Evolutionary conservation across 2,329 filamentous ascomycete genomes (phyloP), one percentile per base, ranked within the genome.

Genomic region (Aphanocladium album): DNA sequence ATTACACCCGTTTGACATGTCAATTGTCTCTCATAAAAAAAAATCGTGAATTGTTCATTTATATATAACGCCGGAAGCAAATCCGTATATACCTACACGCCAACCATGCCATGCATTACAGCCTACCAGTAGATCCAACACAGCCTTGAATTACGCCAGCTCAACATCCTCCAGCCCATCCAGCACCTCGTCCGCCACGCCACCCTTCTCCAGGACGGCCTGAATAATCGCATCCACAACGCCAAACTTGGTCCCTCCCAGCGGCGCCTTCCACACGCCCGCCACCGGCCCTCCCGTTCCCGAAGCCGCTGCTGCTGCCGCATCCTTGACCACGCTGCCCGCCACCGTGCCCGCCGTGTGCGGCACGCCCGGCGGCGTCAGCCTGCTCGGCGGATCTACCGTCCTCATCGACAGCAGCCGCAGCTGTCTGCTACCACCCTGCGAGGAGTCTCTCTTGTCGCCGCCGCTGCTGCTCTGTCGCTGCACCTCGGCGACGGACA

Each of bases 131-230:
- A 19, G 14, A 17, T n/a, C 12, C 37, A 11, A 2, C 12, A 8
- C 19, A 16, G 9, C 11, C 45, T n/a, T 43, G 0, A 14, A 53
- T 52, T 77, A 89, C 65, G 79, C 78, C 74, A 90, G 75, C 63
- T 92, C 89, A 49, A 95, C 90, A 19, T 82, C 85, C 63, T 93
- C 88, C 66, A 98, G 75, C 1, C 89, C 93, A 64, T 89, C 86
- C 70, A 98, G 79, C 6, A 97, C 89, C 73, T 97, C 93, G 65
- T 93, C 87, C 4, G 89, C 91, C 30, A 97, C 88, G 37, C 92
- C 91, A 0, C 89, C 89, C 67, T 83, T 85, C 70, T 89, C 85
- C 62, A 96, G 73, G 35, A 92, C 89, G 71, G 88, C 85, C 71
- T 88, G 85, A 62, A 96, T 85, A 76, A 97, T 90, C 57, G 82